Evolutionary conservation across 257 asterid genomes (phyloP).

Genomic region (Solanum corneliomulleri): DNA sequence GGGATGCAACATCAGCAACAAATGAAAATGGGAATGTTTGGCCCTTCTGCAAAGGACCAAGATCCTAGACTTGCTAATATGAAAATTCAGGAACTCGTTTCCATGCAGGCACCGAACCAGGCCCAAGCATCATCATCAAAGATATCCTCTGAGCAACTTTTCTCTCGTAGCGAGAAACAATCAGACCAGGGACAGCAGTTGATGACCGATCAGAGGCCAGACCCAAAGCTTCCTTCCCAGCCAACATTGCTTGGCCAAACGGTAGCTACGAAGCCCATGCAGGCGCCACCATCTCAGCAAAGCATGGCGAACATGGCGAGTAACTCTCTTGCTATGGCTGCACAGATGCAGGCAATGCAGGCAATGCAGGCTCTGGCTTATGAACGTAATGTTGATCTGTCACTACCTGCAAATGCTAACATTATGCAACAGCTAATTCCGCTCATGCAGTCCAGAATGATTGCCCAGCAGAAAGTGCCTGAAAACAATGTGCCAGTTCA

Average conservation of each 20-base stretch:
- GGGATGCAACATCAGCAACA: slow-evolving; percentile 79
- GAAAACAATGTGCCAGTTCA: slow-evolving; percentile 46
- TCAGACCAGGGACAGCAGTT: slow-evolving; percentile 48
- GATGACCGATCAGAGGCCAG: slow-evolving; percentile 50
- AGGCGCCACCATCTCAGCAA: slow-evolving; percentile 58
- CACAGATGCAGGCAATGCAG: slow-evolving; percentile 51
- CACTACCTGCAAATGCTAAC: slow-evolving; percentile 82
- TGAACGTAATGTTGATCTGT: slow-evolving; percentile 86
- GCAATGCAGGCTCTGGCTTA: slow-evolving; percentile 83
- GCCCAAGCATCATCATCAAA: slow-evolving; percentile 61
- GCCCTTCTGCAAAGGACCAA: slow-evolving; percentile 60
- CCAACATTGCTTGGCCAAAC: slow-evolving; percentile 53
- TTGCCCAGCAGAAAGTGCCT: slow-evolving; percentile 57
- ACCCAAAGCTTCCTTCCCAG: slow-evolving; percentile 31
- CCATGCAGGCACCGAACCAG: slow-evolving; percentile 55
- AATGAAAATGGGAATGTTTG: slow-evolving; percentile 58
- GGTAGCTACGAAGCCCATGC: slow-evolving; percentile 31
- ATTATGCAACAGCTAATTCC: slow-evolving; percentile 69
- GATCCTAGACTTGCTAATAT: slow-evolving; percentile 47
- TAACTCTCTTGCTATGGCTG: slow-evolving; percentile 64
- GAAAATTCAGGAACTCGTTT: slow-evolving; percentile 62
- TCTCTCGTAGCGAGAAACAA: slow-evolving; percentile 37
- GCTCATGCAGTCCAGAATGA: slow-evolving; percentile 75
- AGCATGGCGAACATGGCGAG: slow-evolving; percentile 45
- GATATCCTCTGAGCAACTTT: slow-evolving; percentile 49